phyloP scores from a whole-genome alignment of 2,329 filamentous ascomycete species.

The Penicillium decumbens region DNA sequence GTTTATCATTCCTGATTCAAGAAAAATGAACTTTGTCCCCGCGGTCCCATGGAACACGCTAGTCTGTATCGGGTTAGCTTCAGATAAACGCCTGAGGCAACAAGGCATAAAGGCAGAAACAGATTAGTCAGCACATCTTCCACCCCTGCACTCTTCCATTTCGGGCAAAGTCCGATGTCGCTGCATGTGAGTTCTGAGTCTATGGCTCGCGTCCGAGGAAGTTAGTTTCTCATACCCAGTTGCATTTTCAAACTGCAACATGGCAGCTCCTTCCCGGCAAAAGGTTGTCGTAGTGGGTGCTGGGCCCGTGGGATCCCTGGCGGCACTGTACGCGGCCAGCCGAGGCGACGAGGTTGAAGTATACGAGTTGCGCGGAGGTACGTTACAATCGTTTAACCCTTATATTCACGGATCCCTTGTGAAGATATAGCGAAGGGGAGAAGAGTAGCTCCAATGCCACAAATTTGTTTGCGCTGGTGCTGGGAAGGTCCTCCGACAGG shows the following conservation, averaged over 20 bases:
- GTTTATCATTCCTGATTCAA: background rate
- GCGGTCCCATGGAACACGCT: conserved; percentile 3
- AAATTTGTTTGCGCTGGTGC: background rate
- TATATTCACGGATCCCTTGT: background rate
- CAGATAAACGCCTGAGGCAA: background rate
- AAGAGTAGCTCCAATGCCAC: background rate
- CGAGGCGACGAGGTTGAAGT: conserved; percentile 86
- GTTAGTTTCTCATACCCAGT: background rate
- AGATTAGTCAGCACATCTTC: background rate
- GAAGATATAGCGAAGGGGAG: background rate
- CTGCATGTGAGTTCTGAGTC: conserved; percentile 13
- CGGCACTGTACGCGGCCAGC: conserved; percentile 85
- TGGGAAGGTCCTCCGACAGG: background rate
- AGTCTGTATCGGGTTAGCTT: background rate
- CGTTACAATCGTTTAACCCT: conserved; percentile 30
- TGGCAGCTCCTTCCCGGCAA: conserved; percentile 39
- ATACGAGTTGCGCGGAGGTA: conserved; percentile 89
- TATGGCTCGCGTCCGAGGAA: background rate
- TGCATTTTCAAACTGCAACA: conserved; percentile 5
- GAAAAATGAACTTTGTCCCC: conserved; percentile 8
- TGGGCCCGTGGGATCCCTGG: conserved; percentile 86
- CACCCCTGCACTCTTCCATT: background rate
- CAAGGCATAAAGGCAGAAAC: background rate
- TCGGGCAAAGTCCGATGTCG: conserved; percentile 13
- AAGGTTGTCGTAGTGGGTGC: conserved; percentile 84